phyloP scores from a whole-genome alignment of 257 asterid species.

The Paulownia fortunei region DNA sequence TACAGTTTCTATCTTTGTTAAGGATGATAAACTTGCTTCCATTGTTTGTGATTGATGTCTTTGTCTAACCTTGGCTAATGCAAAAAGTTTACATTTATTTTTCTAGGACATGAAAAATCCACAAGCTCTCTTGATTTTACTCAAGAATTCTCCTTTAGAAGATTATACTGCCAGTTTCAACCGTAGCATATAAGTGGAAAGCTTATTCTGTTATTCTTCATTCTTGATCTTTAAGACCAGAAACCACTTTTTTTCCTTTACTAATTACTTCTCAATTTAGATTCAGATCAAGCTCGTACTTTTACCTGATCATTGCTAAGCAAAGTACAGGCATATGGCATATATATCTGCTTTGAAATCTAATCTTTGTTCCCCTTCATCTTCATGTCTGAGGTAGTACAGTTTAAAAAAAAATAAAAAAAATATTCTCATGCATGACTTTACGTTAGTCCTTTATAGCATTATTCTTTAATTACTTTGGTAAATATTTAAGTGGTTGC shows the following conservation, averaged over 20 bases:
- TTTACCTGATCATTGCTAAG: background rate
- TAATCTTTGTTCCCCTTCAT: background rate
- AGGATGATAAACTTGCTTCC: background rate
- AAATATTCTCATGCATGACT: constrained; percentile 12
- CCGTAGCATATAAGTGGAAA: background rate
- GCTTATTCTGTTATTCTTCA: background rate
- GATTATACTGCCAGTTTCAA: background rate
- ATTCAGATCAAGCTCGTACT: background rate
- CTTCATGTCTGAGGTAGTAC: background rate
- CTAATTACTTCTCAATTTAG: background rate
- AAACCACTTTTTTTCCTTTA: background rate
- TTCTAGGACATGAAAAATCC: background rate
- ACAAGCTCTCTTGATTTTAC: background rate
- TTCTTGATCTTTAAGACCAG: background rate
- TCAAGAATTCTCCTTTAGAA: background rate
- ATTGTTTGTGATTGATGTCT: background rate
- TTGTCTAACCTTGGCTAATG: background rate
- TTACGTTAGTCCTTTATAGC: background rate
- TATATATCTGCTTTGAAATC: background rate
- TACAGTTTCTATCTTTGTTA: background rate
- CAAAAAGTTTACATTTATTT: background rate
- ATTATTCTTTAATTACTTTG: background rate
- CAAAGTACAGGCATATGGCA: constrained; percentile 2
- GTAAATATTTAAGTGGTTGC: background rate
- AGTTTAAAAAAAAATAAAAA: too few species aligned